Percentiles rank a stretch among this genome's conserved stretches.
These are phyloP conservation scores for Neurospora sp. DNA, from an alignment of 495 filamentous ascomycete species.

Conservation along the genomic window DNA sequence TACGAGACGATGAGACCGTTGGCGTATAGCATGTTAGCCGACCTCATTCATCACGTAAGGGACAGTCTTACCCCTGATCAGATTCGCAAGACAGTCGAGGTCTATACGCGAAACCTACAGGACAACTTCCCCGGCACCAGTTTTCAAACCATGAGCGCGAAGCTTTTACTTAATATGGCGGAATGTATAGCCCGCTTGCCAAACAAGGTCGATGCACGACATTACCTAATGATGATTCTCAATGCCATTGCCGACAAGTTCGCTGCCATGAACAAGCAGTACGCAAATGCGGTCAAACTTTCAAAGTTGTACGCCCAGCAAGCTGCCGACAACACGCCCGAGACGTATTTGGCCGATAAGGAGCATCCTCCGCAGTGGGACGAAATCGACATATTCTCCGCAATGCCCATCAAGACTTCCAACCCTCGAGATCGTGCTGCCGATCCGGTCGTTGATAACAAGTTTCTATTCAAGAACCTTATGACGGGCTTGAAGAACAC, in stretches of 20 bases:
- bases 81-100: slow-evolving; percentile 88
- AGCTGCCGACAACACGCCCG: slow-evolving; percentile 53
- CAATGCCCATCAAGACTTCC: slow-evolving; percentile 90
- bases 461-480: slow-evolving; percentile 97
- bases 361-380: slow-evolving; percentile 84
- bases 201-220: slow-evolving; percentile 84
- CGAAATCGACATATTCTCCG: slow-evolving; percentile 93
- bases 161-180: slow-evolving; percentile 91
- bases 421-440: slow-evolving; percentile 84
- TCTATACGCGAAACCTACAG: slow-evolving; percentile 93
- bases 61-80: slow-evolving; percentile 74
- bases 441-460: slow-evolving; percentile 94
- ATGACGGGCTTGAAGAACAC: slow-evolving; percentile 95
- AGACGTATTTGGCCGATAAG: slow-evolving; percentile 75
- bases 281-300: slow-evolving; percentile 85
- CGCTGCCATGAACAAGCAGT: slow-evolving; percentile 94
- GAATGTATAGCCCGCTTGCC: slow-evolving; percentile 88
- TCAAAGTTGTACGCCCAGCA: slow-evolving; percentile 61
- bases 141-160: slow-evolving; percentile 99
- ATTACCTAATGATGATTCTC: slow-evolving; percentile 94
- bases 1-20: slow-evolving; percentile 94
- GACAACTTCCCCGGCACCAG: slow-evolving; percentile 95
- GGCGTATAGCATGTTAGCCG: slow-evolving; percentile 96
- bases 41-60: slow-evolving; percentile 94
- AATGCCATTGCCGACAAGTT: slow-evolving; percentile 98